Base-by-base conservation (phyloP, 495 filamentous ascomycete genomes). In the Penicillium waksmanii region DNA sequence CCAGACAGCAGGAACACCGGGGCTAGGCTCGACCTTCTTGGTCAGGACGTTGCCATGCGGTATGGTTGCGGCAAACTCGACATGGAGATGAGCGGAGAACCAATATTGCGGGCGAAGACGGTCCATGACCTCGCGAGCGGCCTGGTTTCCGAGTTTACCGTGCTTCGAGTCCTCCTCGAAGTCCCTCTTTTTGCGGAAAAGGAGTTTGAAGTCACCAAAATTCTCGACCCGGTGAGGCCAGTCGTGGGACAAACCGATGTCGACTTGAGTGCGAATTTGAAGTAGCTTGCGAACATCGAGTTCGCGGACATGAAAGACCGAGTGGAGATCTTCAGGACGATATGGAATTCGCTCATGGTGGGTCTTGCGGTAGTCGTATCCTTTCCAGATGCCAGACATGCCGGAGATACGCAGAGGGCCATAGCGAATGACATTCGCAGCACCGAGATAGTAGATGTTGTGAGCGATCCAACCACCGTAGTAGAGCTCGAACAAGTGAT, bases 401-500 rank as follows among this genome's bases (percentile, higher is more conserved):
- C 87, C 93, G n/a, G 90, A 89, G 58, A 98, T 96, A 3, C 95
- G 87, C 18, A 98, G 73, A 2, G 88, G 85, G 3, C 93, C 93
- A 50, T 92, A 81, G 15, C 89, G 87, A 6, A 98, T 65, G 9
- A 97, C 87, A 64, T 93, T 96, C 25, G 95, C 90, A 12, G 93
- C 92, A 43, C 95, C 95, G 64, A 98, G 73, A 77, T 96, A 98
- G 78, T 96, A 98, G 52, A 98, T 98, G 53, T 94, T 96, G 17
- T 90, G 93, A 1, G 94, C 94, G 2, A 91, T 95, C 95, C 95
- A 98, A 38, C 95, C 95, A 42, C 95, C 95, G 70, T 98, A 96
- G 77, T 91, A 96, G 3, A 98, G 83, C 68, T 98, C 95, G 76
- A 84, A 92, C 0, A 96, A 71, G 68, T 97, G 82, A 34, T 89